Percentiles rank a stretch among this genome's conserved stretches.
phyloP scores from a whole-genome alignment of 805 yeast genomes.

The Saturnispora dispora region DNA sequence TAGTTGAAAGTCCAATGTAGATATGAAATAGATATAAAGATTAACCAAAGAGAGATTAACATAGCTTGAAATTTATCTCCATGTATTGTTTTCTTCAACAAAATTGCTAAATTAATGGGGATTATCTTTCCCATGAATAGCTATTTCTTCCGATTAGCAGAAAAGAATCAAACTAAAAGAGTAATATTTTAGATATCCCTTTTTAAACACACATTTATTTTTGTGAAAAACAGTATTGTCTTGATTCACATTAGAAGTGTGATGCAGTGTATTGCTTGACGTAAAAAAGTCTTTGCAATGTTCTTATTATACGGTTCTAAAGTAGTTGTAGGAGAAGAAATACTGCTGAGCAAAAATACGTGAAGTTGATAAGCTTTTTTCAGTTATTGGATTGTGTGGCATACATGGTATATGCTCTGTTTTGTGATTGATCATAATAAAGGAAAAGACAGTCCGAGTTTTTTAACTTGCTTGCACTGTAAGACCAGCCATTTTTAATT shows the following conservation, averaged over 20 bases:
- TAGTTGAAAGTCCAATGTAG: background rate
- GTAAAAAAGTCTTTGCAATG: no score
- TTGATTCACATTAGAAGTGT: no score
- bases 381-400: background rate
- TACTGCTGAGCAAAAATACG: background rate
- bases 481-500: conserved; percentile 6
- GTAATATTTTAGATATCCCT: background rate
- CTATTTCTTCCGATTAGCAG: conserved; percentile 2
- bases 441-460: background rate
- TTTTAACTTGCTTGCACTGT: background rate
- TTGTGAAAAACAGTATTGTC: background rate
- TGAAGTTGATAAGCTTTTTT: background rate
- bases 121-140: background rate
- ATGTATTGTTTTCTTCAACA: background rate
- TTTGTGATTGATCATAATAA: conserved; percentile 5
- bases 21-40: background rate
- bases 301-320: no score
- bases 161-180: background rate
- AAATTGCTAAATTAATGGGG: background rate
- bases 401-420: background rate
- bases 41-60: background rate
- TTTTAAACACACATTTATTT: background rate
- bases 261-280: no score
- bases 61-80: background rate
- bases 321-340: background rate